A percentile compares a stretch with the other conserved stretches of the same genome.
These are phyloP conservation scores for Cyamopsis tetragonoloba DNA, from an alignment of 306 rosid species.

Conservation along the genomic window DNA sequence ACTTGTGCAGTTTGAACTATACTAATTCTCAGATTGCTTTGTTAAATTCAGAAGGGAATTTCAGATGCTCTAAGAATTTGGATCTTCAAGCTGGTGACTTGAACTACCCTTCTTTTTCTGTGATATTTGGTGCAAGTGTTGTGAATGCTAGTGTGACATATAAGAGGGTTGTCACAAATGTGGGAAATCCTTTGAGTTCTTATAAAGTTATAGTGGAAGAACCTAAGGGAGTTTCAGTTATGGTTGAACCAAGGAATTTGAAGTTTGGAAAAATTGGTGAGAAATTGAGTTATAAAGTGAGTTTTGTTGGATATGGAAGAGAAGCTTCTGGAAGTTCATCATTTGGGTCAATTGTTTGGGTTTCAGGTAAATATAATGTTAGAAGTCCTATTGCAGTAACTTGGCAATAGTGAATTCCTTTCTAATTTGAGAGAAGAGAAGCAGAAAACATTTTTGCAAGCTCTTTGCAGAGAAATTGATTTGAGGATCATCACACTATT, in stretches of 20 bases:
- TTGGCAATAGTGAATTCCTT: constrained; percentile 31
- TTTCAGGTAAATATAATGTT: constrained; percentile 36
- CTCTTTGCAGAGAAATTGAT: neutral
- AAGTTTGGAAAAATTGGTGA: constrained; percentile 38
- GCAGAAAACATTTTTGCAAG: neutral
- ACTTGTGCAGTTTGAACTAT: constrained; percentile 52
- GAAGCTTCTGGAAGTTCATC: constrained; percentile 6
- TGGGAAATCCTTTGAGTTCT: constrained; percentile 33
- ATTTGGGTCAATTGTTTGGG: constrained; percentile 54
- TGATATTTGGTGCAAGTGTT: constrained; percentile 21
- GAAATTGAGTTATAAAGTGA: constrained; percentile 44
- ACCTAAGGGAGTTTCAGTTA: constrained; percentile 42
- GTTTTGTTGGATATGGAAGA: constrained; percentile 31
- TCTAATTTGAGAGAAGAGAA: neutral
- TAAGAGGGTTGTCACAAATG: constrained; percentile 60
- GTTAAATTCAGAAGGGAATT: constrained; percentile 36
- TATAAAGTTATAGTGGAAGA: constrained; percentile 44
- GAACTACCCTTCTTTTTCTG: constrained; percentile 66
- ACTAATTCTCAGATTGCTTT: constrained; percentile 50
- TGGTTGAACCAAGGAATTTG: constrained; percentile 36
- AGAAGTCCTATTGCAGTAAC: constrained; percentile 60
- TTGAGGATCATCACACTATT: neutral
- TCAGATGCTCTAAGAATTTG: constrained; percentile 26
- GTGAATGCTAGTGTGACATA: constrained; percentile 28
- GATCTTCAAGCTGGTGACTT: constrained; percentile 36